A percentile compares a stretch with the other conserved stretches of the same genome.
Conservation (phyloP, 192 early-diverging fungal genomes). For the Linnemannia exigua region DNA sequence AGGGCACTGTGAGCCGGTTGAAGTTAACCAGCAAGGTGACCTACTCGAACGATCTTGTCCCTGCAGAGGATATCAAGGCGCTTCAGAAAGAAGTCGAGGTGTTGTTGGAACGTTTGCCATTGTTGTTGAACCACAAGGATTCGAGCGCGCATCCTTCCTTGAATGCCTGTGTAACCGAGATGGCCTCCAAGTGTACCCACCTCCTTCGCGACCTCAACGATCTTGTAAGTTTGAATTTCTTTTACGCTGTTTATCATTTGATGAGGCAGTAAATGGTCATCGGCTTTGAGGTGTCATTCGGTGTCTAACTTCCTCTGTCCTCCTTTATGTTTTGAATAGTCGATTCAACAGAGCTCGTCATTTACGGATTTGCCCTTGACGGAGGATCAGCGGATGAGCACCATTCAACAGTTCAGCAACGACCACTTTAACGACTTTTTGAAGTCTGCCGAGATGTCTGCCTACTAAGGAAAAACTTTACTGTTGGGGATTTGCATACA, state of each 20-base stretch:
- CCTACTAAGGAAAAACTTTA: too few relatives aligned
- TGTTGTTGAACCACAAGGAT: slow-evolving; percentile 6
- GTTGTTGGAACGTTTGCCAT: slow-evolving; percentile 26
- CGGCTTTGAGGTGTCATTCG: too few relatives aligned
- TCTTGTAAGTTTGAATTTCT: slow-evolving; percentile 16
- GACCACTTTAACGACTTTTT: slow-evolving; percentile 55
- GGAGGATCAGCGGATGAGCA: slow-evolving; percentile 39
- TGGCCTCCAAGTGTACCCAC: slow-evolving; percentile 41
- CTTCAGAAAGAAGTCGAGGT: slow-evolving; percentile 17
- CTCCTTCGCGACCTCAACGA: slow-evolving; percentile 38
- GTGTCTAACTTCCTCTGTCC: not conserved
- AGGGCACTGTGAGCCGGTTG: slow-evolving; percentile 22
- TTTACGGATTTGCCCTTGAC: slow-evolving; percentile 28
- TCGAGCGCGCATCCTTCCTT: not conserved
- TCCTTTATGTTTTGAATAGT: slow-evolving; percentile 8
- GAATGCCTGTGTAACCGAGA: slow-evolving; percentile 34
- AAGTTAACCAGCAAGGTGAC: slow-evolving; percentile 20
- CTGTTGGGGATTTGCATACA: too few relatives aligned
- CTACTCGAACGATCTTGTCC: slow-evolving; percentile 41
- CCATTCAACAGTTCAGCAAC: slow-evolving; percentile 45
- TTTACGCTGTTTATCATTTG: not conserved
- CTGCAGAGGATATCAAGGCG: slow-evolving; percentile 24
- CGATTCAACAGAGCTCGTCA: slow-evolving; percentile 25
- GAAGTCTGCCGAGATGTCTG: slow-evolving; percentile 31
- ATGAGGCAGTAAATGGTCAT: too few relatives aligned